A percentile compares a stretch with the other conserved stretches of the same genome.
Evolutionary conservation across 1,284 basidiomycete species (phyloP).

Genomic region (Trichosporon sp.): DNA sequence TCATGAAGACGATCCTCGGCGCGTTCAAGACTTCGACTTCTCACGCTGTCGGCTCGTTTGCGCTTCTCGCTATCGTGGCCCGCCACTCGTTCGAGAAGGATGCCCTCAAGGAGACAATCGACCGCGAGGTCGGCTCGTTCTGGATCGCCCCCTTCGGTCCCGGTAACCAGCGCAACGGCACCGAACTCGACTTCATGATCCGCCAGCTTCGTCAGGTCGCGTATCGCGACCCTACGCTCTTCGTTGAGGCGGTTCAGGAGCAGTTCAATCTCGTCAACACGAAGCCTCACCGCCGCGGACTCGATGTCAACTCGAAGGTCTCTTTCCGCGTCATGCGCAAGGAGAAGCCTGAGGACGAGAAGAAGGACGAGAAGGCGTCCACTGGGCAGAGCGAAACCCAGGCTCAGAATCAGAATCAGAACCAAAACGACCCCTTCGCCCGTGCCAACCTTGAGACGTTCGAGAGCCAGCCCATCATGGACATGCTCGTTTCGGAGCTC

Average conservation of each 20-base stretch:
- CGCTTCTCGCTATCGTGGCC: constrained; percentile 78
- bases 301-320: constrained; percentile 61
- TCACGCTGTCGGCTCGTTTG: constrained; percentile 60
- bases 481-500: constrained; percentile 34
- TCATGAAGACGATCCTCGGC: constrained; percentile 63
- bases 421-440: constrained; percentile 54
- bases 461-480: constrained; percentile 29
- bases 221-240: constrained; percentile 71
- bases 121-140: constrained; percentile 66
- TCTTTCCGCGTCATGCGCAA: constrained; percentile 30
- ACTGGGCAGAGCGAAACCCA: constrained; percentile 1
- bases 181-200: constrained; percentile 69
- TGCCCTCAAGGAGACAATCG: constrained; percentile 69
- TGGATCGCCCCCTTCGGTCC: constrained; percentile 58
- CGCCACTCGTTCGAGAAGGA: constrained; percentile 75
- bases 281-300: constrained; percentile 56
- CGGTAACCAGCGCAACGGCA: constrained; percentile 57
- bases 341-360: constrained; percentile 14
- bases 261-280: constrained; percentile 69
- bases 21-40: constrained; percentile 54
- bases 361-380: not conserved
- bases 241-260: constrained; percentile 67
- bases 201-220: constrained; percentile 75
- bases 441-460: constrained; percentile 16
- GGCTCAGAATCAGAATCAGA: constrained; percentile 1